phyloP scores from a whole-genome alignment of 2,329 filamentous ascomycete species.

The Trichoderma gracile region DNA sequence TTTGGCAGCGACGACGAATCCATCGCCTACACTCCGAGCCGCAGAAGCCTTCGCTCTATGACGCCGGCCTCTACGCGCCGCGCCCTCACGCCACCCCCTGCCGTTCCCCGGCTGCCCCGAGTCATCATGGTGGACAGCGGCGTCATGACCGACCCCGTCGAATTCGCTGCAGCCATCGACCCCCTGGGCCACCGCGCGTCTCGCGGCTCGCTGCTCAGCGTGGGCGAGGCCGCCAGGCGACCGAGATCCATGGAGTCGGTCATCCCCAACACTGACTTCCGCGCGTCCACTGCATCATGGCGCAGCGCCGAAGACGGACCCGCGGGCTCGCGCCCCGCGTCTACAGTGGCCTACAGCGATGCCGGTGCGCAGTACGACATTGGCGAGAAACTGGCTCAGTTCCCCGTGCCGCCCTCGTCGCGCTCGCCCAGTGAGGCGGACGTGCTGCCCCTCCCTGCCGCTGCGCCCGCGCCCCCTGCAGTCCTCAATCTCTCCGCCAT shows the following conservation, averaged over 20 bases:
- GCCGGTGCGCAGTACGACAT: conserved; percentile 55
- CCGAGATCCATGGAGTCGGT: conserved; percentile 48
- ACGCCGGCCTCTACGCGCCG: conserved; percentile 52
- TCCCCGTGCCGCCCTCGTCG: conserved; percentile 55
- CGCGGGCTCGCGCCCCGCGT: conserved; percentile 45
- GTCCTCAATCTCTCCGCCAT: conserved; percentile 50
- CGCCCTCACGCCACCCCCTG: conserved; percentile 48
- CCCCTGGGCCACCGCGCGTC: conserved; percentile 22
- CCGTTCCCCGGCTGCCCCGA: conserved; percentile 53
- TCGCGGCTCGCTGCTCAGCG: conserved; percentile 32
- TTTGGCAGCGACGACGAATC: conserved; percentile 72
- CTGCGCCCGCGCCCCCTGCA: conserved; percentile 38
- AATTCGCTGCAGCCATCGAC: conserved; percentile 34
- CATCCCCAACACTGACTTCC: conserved; percentile 35
- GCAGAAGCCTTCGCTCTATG: conserved; percentile 48
- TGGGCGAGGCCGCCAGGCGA: conserved; percentile 35
- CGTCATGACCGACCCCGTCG: conserved; percentile 62
- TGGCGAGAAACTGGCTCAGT: conserved; percentile 54
- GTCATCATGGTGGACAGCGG: conserved; percentile 60
- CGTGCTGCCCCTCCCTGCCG: conserved; percentile 27
- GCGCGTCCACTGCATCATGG: conserved; percentile 33
- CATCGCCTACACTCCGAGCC: conserved; percentile 57
- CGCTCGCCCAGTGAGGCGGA: conserved; percentile 31
- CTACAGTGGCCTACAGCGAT: conserved; percentile 54
- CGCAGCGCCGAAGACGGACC: conserved; percentile 30